Percentiles rank a stretch among this genome's conserved stretches.
These are phyloP conservation scores for Neonectria neomacrospora DNA, from an alignment of 2,329 filamentous ascomycete genomes.

Conservation along the genomic window DNA sequence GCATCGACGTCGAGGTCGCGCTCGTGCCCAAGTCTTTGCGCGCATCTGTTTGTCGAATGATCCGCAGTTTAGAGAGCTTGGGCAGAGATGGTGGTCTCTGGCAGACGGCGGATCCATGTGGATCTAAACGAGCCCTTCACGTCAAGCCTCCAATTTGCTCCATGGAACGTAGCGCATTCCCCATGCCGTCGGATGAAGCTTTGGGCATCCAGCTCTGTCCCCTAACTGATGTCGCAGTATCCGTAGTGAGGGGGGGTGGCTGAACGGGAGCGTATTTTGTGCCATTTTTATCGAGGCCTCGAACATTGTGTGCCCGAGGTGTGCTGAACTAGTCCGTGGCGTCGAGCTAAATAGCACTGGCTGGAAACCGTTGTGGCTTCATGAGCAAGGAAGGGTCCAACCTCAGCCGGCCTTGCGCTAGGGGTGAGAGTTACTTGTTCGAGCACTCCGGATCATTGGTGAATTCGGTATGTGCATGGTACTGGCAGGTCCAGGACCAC, in stretches of 20 bases:
- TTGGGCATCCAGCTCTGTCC: not conserved
- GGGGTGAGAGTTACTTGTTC: slow-evolving; percentile 38
- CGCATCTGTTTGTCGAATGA: slow-evolving; percentile 28
- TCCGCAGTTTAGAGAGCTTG: slow-evolving; percentile 19
- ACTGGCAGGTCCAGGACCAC: slow-evolving; percentile 10
- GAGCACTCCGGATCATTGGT: slow-evolving; percentile 37
- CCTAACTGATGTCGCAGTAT: not conserved
- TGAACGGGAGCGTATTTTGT: not conserved
- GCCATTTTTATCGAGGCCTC: slow-evolving; percentile 6
- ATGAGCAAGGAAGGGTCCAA: slow-evolving; percentile 22
- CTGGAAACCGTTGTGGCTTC: slow-evolving; percentile 38
- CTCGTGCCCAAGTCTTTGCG: slow-evolving; percentile 18
- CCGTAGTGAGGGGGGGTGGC: not conserved
- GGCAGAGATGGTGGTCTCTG: slow-evolving; percentile 14
- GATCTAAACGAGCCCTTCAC: slow-evolving; percentile 15
- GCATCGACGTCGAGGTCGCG: slow-evolving; percentile 8
- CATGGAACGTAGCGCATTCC: slow-evolving; percentile 21
- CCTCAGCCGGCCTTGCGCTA: slow-evolving; percentile 27
- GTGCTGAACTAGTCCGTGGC: slow-evolving; percentile 13
- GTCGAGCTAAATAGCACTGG: slow-evolving; percentile 16
- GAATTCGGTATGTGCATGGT: slow-evolving; percentile 4
- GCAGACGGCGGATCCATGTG: slow-evolving; percentile 12
- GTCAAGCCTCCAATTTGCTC: slow-evolving; percentile 13
- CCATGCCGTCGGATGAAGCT: slow-evolving; percentile 1
- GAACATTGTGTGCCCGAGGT: slow-evolving; percentile 6